A percentile compares a stretch with the other conserved stretches of the same genome.
These are phyloP conservation scores for Torrubiella hemipterigena DNA, from an alignment of 2,329 filamentous ascomycete species.

Conservation along the genomic window DNA sequence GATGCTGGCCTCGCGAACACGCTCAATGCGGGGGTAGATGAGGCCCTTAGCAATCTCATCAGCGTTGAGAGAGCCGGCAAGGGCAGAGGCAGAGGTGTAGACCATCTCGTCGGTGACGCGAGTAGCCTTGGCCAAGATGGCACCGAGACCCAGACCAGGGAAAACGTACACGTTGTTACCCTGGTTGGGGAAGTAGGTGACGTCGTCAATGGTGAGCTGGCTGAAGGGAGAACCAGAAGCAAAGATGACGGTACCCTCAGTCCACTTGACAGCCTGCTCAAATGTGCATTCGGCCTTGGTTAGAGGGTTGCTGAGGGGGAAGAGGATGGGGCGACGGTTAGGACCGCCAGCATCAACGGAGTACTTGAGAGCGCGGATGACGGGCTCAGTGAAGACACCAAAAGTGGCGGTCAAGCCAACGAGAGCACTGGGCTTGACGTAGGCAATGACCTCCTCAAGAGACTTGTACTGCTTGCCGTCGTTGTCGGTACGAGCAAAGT, in stretches of 20 bases:
- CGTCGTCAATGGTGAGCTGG: conserved; percentile 51
- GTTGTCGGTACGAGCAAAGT: conserved; percentile 55
- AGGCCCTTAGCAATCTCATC: conserved; percentile 75
- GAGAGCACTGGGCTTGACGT: conserved; percentile 87
- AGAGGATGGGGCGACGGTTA: conserved; percentile 78
- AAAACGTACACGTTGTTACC: conserved; percentile 91
- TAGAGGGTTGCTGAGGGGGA: conserved; percentile 91
- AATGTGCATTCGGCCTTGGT: conserved; percentile 97
- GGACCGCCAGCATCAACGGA: conserved; percentile 50
- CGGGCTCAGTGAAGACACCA: conserved; percentile 82
- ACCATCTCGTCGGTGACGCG: conserved; percentile 92
- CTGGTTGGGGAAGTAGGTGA: conserved; percentile 67
- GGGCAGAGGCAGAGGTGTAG: conserved; percentile 77
- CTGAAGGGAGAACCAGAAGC: conserved; percentile 91
- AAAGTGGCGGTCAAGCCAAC: conserved; percentile 92
- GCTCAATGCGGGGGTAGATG: conserved; percentile 82
- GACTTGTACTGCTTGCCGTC: conserved; percentile 60
- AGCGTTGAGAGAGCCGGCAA: conserved; percentile 64
- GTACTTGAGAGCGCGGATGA: conserved; percentile 59
- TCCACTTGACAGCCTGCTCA: conserved; percentile 83
- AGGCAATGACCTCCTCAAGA: conserved; percentile 83
- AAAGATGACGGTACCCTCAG: conserved; percentile 83
- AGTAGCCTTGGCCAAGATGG: conserved; percentile 80
- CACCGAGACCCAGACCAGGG: conserved; percentile 86
- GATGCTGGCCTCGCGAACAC: conserved; percentile 82